Percentiles rank a stretch among this genome's conserved stretches.
Evolutionary conservation across 371 early-diverging fungal species (phyloP).

Genomic region (Apophysomyces elegans): DNA sequence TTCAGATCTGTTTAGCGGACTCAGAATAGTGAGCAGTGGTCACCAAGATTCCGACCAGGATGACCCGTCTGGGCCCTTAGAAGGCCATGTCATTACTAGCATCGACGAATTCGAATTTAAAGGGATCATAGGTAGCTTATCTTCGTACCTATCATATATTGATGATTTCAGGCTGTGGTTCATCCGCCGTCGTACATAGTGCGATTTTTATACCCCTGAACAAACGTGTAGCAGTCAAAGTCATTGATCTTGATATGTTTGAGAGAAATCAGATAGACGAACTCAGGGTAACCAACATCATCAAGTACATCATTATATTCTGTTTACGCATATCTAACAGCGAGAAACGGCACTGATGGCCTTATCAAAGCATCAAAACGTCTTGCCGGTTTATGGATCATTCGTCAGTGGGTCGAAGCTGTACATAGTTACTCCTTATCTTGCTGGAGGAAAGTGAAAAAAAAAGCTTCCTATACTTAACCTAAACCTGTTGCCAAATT

Average conservation of each 20-base stretch:
- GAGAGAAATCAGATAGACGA: constrained; percentile 94
- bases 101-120: constrained; percentile 53
- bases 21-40: constrained; percentile 5
- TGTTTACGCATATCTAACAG: constrained; percentile 38
- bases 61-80: neutral
- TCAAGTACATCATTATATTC: neutral
- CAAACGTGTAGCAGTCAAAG: constrained; percentile 80
- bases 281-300: constrained; percentile 61
- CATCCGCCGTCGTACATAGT: constrained; percentile 85
- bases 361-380: constrained; percentile 82
- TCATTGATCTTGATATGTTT: constrained; percentile 92
- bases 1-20: constrained; percentile 4
- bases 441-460: constrained; percentile 61
- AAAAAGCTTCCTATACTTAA: neutral
- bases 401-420: constrained; percentile 77
- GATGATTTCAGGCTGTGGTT: constrained; percentile 75
- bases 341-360: constrained; percentile 88
- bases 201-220: constrained; percentile 78
- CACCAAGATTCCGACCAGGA: constrained; percentile 1
- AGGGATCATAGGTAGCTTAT: constrained; percentile 26
- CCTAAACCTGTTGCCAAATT: neutral
- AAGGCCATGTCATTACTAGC: constrained; percentile 19
- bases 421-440: constrained; percentile 78
- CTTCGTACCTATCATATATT: constrained; percentile 53
- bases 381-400: constrained; percentile 81